Evolutionary conservation across 2,329 filamentous ascomycete species (phyloP), one percentile per base, ranked within the genome.

Genomic region (Fusarium floridanum): DNA sequence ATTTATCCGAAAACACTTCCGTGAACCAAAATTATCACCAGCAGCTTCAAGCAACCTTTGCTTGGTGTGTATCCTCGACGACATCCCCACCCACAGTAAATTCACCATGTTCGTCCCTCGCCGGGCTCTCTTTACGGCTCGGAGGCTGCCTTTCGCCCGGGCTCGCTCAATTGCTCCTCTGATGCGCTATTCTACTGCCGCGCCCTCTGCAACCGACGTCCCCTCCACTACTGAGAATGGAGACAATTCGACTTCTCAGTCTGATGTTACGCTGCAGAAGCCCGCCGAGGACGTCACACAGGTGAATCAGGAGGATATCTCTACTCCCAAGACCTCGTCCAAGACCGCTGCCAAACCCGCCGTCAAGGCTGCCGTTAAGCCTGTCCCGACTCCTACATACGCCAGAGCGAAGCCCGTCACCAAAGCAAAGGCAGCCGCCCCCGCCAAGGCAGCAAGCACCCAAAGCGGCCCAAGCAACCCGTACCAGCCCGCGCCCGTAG

Each of bases 31-130:
- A 75, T 67, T 64, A 68, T 68, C 68, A 48, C 56, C 20, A 41
- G 36, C 60, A 43, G 34, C 56, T 56, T 70, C 62, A 34, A 22
- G 48, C 20, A 72, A 50, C 50, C 62, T 41, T 20, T 45, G 29
- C 45, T 29, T 45, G 48, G 48, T 32, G 27, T 29, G 20, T 29
- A 43, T 59, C 24, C 34, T 45, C 20, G 39, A 53, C 45, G 17
- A 22, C 41, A 4, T 24, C 48, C 24, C 41, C 24, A 43, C 10
- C 12, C 55, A 12, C n/a, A 55, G 61, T 57, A 43, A 17, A 22
- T 14, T 39, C 61, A 57, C 68, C 65, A 83, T 83, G 82, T 74
- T 81, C 48, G 60, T 75, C 65, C 68, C 77, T 34, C 78, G 77
- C 16, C 70, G 77, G 67, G 56, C 69, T 61, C 65, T 80, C 62